phyloP scores from a whole-genome alignment of 2,329 filamentous ascomycete species.

The Fusarium dimerum region DNA sequence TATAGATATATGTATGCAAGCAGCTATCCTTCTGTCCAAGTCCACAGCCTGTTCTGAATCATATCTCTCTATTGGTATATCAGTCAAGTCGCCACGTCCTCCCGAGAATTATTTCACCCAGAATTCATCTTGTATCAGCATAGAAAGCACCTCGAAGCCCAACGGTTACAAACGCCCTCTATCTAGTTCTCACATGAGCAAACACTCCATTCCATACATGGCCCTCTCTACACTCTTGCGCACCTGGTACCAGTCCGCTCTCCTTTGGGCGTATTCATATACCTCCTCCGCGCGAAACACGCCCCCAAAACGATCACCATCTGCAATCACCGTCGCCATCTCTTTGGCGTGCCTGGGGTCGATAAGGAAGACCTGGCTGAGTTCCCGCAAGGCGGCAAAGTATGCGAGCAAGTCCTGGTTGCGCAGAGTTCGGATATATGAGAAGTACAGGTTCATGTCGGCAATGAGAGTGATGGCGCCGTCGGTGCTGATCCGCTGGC shows the following conservation, averaged over 20 bases:
- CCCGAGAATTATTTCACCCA: not conserved
- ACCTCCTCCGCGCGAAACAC: slow-evolving; percentile 96
- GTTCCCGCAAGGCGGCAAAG: slow-evolving; percentile 86
- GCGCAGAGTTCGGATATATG: slow-evolving; percentile 77
- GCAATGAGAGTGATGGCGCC: slow-evolving; percentile 92
- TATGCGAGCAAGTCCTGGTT: slow-evolving; percentile 86
- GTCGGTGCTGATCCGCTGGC: slow-evolving; percentile 86
- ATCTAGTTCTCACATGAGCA: slow-evolving; percentile 65
- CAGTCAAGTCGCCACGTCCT: not conserved
- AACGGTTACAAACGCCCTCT: not conserved
- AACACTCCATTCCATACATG: slow-evolving; percentile 95
- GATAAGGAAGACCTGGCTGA: slow-evolving; percentile 95
- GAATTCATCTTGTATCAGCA: not conserved
- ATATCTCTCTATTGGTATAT: not conserved
- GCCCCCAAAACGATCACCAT: slow-evolving; percentile 84
- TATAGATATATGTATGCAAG: not conserved
- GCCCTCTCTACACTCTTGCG: slow-evolving; percentile 87
- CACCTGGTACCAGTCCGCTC: slow-evolving; percentile 94
- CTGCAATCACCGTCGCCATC: slow-evolving; percentile 91
- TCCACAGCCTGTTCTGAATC: not conserved
- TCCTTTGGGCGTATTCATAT: slow-evolving; percentile 91
- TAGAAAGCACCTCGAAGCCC: not conserved
- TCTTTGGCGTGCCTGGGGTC: slow-evolving; percentile 84
- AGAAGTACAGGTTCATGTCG: slow-evolving; percentile 92
- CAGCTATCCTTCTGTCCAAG: not conserved